Evolutionary conservation across 805 yeast species (phyloP).

Genomic region (Jamesozyma lodderae): DNA sequence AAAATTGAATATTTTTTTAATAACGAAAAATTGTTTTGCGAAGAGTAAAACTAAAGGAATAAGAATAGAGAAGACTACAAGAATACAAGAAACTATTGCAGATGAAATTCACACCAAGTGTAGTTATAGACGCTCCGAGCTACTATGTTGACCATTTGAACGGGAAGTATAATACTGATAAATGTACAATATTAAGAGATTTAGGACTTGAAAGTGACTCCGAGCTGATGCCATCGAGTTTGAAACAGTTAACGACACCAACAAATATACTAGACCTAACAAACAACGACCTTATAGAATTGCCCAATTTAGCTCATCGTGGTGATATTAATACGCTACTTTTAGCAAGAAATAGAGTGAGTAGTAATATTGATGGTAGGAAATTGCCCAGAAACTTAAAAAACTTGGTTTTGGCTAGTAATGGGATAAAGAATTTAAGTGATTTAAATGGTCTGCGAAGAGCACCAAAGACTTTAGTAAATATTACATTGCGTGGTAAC

Average conservation of each 20-base stretch:
- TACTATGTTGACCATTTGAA: slow-evolving; percentile 36
- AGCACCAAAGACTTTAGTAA: slow-evolving; percentile 35
- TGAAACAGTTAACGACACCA: slow-evolving; percentile 36
- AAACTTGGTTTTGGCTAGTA: slow-evolving; percentile 41
- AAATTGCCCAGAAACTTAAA: slow-evolving; percentile 32
- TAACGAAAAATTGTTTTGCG: too few species aligned
- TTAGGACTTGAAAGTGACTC: slow-evolving; percentile 35
- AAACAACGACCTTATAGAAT: slow-evolving; percentile 54
- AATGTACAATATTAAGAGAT: slow-evolving; percentile 22
- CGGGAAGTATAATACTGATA: slow-evolving; percentile 22
- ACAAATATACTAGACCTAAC: slow-evolving; percentile 62
- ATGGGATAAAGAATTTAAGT: slow-evolving; percentile 43
- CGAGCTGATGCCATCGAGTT: slow-evolving; percentile 34
- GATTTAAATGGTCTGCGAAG: slow-evolving; percentile 36
- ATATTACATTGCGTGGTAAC: slow-evolving; percentile 49
- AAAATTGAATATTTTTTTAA: too few species aligned
- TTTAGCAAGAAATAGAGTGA: slow-evolving; percentile 54
- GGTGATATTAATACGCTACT: slow-evolving; percentile 42
- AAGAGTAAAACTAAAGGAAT: not conserved
- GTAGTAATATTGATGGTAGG: slow-evolving; percentile 28
- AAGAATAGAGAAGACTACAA: too few species aligned
- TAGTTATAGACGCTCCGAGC: slow-evolving; percentile 41
- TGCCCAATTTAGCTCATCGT: slow-evolving; percentile 42
- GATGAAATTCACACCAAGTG: slow-evolving; percentile 51
- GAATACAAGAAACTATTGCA: too few species aligned